Base-by-base conservation (phyloP, 192 early-diverging fungal species). In the Umbelopsis vinacea region DNA sequence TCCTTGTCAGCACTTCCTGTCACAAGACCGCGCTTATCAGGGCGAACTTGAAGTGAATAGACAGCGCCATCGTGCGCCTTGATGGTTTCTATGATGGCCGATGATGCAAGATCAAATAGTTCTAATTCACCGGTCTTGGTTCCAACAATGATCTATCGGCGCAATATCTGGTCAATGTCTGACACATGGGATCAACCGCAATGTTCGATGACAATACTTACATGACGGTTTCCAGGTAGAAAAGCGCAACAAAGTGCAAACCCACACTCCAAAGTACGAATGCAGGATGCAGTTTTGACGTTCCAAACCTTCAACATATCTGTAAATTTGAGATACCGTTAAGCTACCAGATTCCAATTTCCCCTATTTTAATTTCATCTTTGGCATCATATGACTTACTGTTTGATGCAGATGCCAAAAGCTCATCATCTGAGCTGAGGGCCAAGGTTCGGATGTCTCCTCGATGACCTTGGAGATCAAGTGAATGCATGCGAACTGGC, bases 1-100 rank as follows among this genome's bases (percentile, higher is more conserved):
- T 93, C 88, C 75, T 97, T 95, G 81, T 98, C 97, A 8, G 92
- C 94, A 68, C 91, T 90, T 29, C 96, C 97, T 1, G 97, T 95
- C 35, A 91, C 91, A 37, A 99, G 77, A 15, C 97, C 96, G 75
- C 89, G 89, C 47, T 89, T 87, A 68, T 99, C 96, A 10, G 94
- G 93, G 22, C 88, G 89, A 37, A 97, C 84, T 52, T 94, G 91
- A 38, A 98, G 81, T 33, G 94, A 88, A 92, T 94, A 97, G 21
- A 96, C 84, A 2, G 93, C 85, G 5, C 95, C 94, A 19, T 94
- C 93, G 68, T 99, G 97, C 17, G 96, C 97, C 52, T 95, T 89
- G 71, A 96, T 91, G 14, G 88, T 90, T 80, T 98, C 95, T 46
- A 97, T 74, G 74, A 96, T 82, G 17, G 91, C 80, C 2, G 91